Evolutionary conservation across 176 grass and related monocot species (phyloP), one percentile per base, ranked within the genome.

Genomic region (Microstegium vimineum): DNA sequence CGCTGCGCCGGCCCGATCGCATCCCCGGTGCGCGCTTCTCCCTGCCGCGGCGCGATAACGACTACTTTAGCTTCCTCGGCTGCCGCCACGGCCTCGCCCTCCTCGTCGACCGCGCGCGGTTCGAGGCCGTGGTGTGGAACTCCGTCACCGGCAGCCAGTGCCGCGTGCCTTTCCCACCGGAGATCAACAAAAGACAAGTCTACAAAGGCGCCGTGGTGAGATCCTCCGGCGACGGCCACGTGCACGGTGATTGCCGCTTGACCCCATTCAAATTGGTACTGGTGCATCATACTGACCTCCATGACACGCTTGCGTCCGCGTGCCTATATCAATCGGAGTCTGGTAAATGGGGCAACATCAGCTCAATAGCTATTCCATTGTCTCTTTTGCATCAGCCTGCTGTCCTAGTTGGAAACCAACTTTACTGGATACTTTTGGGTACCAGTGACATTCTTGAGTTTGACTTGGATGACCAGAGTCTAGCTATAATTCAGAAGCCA

Each of bases 71-170:
- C 67, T 42, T 82, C 79, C 66, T 54, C 36, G 32, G 52, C 51
- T 71, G 67, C 79, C 79, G 67, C 51, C 79, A 82, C 36, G 79
- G 79, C 11, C 66, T 52, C 51, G 67, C 69, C 2, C 10, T 82
- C 17, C 12, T 82, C 66, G 17, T 28, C 35, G 0, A 27, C 6
- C 23, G 16, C 23, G 35, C 27, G 10, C 34, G 22, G 49, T 51
- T 41, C 23, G 34, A 69, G 20, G 37, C 23, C n/a, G 36, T 70
- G 51, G 66, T 56, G 20, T 11, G 66, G 79, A 67, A 68, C 38
- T 35, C 79, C 51, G 35, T 81, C 66, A 71, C 49, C 8, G 51
- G 79, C 65, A 36, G 41, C 10, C 51, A 33, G 22, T 45, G 66
- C 51, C 56, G 52, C 25, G 40, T 71, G 35, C 35, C 51, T 26